Base-by-base conservation (phyloP, 2,329 filamentous ascomycete genomes). In the Karstenula rhodostoma region DNA sequence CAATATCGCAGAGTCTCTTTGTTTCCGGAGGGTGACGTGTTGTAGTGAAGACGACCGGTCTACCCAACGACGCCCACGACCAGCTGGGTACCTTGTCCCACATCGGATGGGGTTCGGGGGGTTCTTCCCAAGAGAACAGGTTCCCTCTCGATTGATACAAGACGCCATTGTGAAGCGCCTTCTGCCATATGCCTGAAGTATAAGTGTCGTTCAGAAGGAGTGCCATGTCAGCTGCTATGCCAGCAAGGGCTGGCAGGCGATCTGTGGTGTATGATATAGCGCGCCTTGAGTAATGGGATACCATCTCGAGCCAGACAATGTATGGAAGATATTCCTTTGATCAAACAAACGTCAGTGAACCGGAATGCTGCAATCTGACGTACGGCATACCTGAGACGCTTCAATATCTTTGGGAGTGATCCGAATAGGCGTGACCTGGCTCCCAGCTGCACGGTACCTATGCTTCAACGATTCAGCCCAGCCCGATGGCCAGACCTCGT, bases 301-400 rank as follows among this genome's bases (percentile, higher is more conserved):
- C 46, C 46, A 48, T 48, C 25, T 48, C 27, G 17, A 48, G 46
- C 46, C 46, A 48, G 15, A n/a, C n/a, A n/a, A n/a, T 48, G 25
- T 48, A 48, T n/a, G 23, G 9, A 10, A 48, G 9, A n/a, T 5
- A 13, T 32, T n/a, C 15, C 46, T 23, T 48, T 17, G 12, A 48
- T 4, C 27, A n/a, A 13, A 10, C 13, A 12, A 2, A 25, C 32
- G 25, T 48, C n/a, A 48, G 15, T 17, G 4, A 29, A 3, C 9
- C 25, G 46, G 25, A 12, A n/a, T n/a, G 27, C 6, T 29, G 17
- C 25, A 13, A 2, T 48, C 17, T 12, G 12, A n/a, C 13, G 9
- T 13, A 4, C n/a, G 46, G 32, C 27, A n/a, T 32, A 48, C 46
- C 23, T 32, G 3, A 27, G 23, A 17, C 25, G 25, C 27, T 32